Evolutionary conservation across 202 grass and related monocot species (phyloP).

Genomic region (Dendrocalamus latiflorus): DNA sequence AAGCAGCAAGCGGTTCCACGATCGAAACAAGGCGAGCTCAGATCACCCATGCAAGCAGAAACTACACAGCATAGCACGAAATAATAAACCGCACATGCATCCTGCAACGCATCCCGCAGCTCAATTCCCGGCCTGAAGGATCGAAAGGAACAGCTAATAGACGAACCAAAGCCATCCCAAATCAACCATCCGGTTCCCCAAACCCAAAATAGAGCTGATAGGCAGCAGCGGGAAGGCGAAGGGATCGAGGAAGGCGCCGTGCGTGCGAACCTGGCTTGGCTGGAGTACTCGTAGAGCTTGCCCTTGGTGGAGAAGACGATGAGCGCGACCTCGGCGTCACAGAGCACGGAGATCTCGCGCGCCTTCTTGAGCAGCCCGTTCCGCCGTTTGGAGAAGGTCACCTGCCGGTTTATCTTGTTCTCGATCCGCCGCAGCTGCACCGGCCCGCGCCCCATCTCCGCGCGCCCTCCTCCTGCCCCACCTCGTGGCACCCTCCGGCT

Average conservation of each 20-base stretch:
- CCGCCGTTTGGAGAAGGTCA: constrained; percentile 93
- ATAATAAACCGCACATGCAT: constrained; percentile 5
- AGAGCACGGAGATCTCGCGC: constrained; percentile 87
- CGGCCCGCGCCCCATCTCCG: constrained; percentile 68
- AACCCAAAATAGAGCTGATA: background rate
- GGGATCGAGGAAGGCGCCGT: background rate
- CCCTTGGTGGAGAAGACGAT: constrained; percentile 90
- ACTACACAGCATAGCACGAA: constrained; percentile 17
- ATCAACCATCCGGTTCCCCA: background rate
- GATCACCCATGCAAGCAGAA: constrained; percentile 16
- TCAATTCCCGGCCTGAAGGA: background rate
- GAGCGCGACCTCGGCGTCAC: no score
- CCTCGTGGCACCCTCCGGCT: background rate
- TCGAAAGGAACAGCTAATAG: no score
- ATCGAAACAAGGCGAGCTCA: background rate
- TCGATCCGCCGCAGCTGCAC: constrained; percentile 93
- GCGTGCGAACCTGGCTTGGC: constrained; percentile 35
- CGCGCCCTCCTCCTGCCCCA: no score
- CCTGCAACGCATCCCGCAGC: background rate
- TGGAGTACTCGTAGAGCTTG: constrained; percentile 82
- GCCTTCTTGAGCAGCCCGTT: constrained; percentile 95
- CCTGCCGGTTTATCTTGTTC: constrained; percentile 98
- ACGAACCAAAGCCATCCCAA: background rate
- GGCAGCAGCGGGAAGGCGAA: background rate
- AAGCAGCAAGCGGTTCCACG: background rate